Conservation (phyloP, 805 yeast genomes). For the Candida succiphila region DNA sequence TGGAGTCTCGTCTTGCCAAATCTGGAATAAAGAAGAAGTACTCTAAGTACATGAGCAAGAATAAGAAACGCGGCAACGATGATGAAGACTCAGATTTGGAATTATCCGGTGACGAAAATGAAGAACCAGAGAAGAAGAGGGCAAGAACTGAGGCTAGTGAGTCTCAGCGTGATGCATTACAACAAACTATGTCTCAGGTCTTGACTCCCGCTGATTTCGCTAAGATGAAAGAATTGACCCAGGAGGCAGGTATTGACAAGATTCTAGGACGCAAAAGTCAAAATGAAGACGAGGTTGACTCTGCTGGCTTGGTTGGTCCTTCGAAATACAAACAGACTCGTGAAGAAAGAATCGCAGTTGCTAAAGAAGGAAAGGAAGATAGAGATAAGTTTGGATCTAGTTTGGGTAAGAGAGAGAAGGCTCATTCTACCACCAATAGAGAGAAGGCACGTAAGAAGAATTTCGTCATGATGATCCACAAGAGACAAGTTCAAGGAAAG, state of each 20-base stretch:
- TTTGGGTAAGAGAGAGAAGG: constrained; percentile 67
- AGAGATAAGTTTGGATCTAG: constrained; percentile 85
- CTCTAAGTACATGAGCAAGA: constrained; percentile 22
- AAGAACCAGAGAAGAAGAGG: constrained; percentile 20
- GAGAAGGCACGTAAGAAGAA: constrained; percentile 98
- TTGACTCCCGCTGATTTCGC: constrained; percentile 98
- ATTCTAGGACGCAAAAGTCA: constrained; percentile 46
- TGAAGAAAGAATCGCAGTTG: constrained; percentile 84
- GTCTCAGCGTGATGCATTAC: constrained; percentile 47
- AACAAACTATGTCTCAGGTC: constrained; percentile 40
- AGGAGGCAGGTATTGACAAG: constrained; percentile 79
- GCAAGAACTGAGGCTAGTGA: constrained; percentile 25
- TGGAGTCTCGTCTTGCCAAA: constrained; percentile 16
- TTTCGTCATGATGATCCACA: constrained; percentile 97
- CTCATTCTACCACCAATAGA: constrained; percentile 86
- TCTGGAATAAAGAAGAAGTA: constrained; percentile 23
- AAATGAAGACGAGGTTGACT: constrained; percentile 84
- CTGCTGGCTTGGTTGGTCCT: constrained; percentile 66
- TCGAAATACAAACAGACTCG: constrained; percentile 74
- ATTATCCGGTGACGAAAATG: constrained; percentile 27
- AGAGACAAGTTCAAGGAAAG: constrained; percentile 89
- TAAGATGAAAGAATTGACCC: constrained; percentile 78
- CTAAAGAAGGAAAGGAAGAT: constrained; percentile 87
- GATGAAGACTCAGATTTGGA: constrained; percentile 41
- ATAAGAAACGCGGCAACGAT: constrained; percentile 20